phyloP scores from a whole-genome alignment of 1,284 basidiomycete species.

The Earliella scabrosa region DNA sequence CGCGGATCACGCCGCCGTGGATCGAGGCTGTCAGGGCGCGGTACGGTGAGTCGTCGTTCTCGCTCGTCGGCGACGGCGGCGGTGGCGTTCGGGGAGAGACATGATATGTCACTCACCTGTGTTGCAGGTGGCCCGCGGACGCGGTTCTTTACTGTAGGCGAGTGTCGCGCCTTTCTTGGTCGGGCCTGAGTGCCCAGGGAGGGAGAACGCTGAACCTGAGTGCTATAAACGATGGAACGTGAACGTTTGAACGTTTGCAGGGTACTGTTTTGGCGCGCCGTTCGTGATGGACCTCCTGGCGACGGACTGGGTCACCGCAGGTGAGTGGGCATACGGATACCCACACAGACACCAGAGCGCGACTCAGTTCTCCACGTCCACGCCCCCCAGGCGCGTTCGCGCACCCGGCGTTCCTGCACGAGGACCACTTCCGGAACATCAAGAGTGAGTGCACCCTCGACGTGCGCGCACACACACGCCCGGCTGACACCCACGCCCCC shows the following conservation, averaged over 20 bases:
- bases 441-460: constrained; percentile 42
- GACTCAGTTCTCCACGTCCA: too few species aligned
- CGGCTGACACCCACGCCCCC: too few species aligned
- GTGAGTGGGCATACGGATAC: constrained; percentile 32
- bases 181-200: too few species aligned
- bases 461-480: too few species aligned
- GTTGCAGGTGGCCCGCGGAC: constrained; percentile 20
- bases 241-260: constrained; percentile 29
- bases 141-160: constrained; percentile 44
- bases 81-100: too few species aligned
- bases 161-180: too few species aligned
- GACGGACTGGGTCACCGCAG: constrained; percentile 49
- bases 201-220: too few species aligned
- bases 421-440: constrained; percentile 49
- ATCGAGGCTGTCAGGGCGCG: constrained; percentile 47
- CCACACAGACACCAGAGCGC: neutral
- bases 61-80: too few species aligned
- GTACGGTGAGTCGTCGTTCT: constrained; percentile 40
- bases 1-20: constrained; percentile 49
- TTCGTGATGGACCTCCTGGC: constrained; percentile 50
- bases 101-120: neutral
- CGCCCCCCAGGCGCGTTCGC: constrained; percentile 50
- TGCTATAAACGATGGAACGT: too few species aligned
- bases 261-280: constrained; percentile 63
- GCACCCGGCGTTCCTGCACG: constrained; percentile 57